phyloP scores from a whole-genome alignment of 1,284 basidiomycete genomes.

The Rhodotorula sp. region DNA sequence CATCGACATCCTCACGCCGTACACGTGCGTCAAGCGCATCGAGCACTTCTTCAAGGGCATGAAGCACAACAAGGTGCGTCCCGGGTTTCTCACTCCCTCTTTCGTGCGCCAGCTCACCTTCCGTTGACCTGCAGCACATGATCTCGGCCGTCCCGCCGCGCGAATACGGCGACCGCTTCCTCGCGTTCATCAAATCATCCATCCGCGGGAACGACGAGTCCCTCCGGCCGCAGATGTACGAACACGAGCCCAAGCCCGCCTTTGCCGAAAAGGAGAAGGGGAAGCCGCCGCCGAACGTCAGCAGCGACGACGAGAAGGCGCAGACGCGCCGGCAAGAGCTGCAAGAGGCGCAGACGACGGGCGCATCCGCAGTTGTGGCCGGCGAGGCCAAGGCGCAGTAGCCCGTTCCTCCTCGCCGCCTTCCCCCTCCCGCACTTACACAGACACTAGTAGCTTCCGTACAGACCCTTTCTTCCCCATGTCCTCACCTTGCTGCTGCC shows the following conservation, averaged over 20 bases:
- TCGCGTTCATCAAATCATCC: slow-evolving; percentile 53
- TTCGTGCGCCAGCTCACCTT: neutral
- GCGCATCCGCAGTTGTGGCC: no score
- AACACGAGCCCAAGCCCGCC: slow-evolving; percentile 6
- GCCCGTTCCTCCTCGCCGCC: neutral
- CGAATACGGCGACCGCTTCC: slow-evolving; percentile 84
- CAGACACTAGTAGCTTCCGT: neutral
- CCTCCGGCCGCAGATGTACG: slow-evolving; percentile 31
- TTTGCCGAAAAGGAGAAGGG: neutral
- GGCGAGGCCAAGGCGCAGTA: slow-evolving; percentile 13
- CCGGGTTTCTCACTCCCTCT: slow-evolving; percentile 18
- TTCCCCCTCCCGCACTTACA: neutral
- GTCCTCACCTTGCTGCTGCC: neutral
- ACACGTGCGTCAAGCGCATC: slow-evolving; percentile 71
- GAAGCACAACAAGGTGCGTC: slow-evolving; percentile 74
- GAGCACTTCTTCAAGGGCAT: slow-evolving; percentile 94
- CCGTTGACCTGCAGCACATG: slow-evolving; percentile 68
- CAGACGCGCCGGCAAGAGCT: neutral
- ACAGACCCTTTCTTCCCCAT: slow-evolving; percentile 6
- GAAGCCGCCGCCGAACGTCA: neutral
- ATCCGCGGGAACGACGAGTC: slow-evolving; percentile 36
- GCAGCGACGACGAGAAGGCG: slow-evolving; percentile 4
- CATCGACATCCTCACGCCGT: slow-evolving; percentile 94
- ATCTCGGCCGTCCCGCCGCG: slow-evolving; percentile 85
- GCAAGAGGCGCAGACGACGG: neutral